Evolutionary conservation across 78 protist species (phyloP).

Genomic region (Acrasis kona): DNA sequence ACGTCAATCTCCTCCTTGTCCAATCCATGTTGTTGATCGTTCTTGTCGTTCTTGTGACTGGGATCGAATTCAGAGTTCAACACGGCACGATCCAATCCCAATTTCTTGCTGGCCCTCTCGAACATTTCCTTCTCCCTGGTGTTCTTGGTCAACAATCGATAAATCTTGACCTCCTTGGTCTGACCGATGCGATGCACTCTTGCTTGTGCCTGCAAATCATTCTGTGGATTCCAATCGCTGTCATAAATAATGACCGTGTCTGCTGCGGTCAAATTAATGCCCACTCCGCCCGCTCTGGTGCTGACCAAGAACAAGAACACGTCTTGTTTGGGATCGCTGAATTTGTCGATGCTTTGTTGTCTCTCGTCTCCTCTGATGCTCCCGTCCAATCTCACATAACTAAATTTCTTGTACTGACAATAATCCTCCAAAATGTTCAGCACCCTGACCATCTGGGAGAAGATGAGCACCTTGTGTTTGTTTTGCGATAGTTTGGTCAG

Average conservation of each 20-base stretch:
- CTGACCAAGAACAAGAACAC: slow-evolving; percentile 83
- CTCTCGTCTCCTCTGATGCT: slow-evolving; percentile 58
- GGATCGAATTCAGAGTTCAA: neutral
- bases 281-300: slow-evolving; percentile 91
- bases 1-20: neutral
- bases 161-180: slow-evolving; percentile 25
- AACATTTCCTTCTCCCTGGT: slow-evolving; percentile 86
- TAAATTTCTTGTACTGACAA: slow-evolving; percentile 42
- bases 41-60: neutral
- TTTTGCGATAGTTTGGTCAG: slow-evolving; percentile 44
- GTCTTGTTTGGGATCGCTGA: slow-evolving; percentile 55
- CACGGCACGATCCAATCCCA: slow-evolving; percentile 15
- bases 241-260: slow-evolving; percentile 81
- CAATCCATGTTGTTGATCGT: neutral
- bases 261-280: slow-evolving; percentile 81
- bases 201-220: slow-evolving; percentile 56
- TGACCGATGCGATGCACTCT: slow-evolving; percentile 81
- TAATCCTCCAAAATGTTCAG: slow-evolving; percentile 82
- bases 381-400: slow-evolving; percentile 84
- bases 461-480: slow-evolving; percentile 85
- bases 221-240: slow-evolving; percentile 78
- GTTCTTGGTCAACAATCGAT: slow-evolving; percentile 36
- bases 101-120: slow-evolving; percentile 69
- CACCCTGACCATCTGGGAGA: slow-evolving; percentile 88
- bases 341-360: slow-evolving; percentile 81